A percentile compares a stretch with the other conserved stretches of the same genome.
phyloP scores from a whole-genome alignment of 768 basidiomycete genomes.

The Naganishia vaughanmartiniae region DNA sequence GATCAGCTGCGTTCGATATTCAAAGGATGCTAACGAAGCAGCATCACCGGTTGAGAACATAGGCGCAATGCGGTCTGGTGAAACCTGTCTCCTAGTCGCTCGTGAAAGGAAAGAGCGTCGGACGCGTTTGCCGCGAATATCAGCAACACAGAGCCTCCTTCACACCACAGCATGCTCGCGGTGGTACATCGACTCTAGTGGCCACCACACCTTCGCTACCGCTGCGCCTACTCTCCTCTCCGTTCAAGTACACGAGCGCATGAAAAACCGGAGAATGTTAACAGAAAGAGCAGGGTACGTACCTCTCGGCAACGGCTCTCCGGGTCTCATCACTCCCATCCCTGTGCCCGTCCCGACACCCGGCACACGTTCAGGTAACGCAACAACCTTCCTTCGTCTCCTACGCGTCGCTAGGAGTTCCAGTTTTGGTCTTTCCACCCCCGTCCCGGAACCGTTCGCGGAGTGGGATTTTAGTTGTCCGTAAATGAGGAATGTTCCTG shows the following conservation, averaged over 20 bases:
- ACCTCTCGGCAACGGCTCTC: conserved; percentile 50
- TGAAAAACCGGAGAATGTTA: not conserved
- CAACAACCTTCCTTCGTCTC: conserved; percentile 34
- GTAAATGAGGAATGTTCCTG: conserved; percentile 53
- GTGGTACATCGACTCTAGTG: no score
- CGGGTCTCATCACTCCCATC: conserved; percentile 35
- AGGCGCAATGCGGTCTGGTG: no score
- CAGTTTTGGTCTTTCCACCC: conserved; percentile 1
- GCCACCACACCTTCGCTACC: no score
- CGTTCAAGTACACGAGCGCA: not conserved
- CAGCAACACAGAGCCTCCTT: no score
- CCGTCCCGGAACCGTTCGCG: not conserved
- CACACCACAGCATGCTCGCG: no score
- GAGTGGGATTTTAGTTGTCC: conserved; percentile 38
- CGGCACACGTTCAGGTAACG: conserved; percentile 26
- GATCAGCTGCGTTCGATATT: no score
- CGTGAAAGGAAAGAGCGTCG: no score
- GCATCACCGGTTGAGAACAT: no score
- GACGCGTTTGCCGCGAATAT: no score
- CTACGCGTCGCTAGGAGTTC: conserved; percentile 32
- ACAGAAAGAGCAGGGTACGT: conserved; percentile 9
- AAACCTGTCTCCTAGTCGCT: no score
- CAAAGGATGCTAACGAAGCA: no score
- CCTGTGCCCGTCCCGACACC: conserved; percentile 24
- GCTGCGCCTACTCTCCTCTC: no score